Conservation (phyloP, 2,329 filamentous ascomycete genomes). For the Coniochaeta prunicola region DNA sequence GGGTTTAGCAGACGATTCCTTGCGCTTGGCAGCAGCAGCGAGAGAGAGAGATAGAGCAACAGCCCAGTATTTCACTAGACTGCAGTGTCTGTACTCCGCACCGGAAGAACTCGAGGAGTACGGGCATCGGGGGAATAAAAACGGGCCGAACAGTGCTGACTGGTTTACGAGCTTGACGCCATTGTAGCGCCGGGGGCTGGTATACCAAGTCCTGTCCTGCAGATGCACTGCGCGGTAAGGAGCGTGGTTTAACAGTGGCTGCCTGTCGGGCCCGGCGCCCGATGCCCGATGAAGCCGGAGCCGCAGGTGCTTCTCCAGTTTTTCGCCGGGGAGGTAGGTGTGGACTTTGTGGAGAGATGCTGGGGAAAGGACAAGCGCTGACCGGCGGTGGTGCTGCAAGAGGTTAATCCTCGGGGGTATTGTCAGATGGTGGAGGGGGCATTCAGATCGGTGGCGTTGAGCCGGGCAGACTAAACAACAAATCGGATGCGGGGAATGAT, state of each 20-base stretch:
- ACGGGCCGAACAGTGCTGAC: not conserved
- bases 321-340: not conserved
- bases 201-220: not conserved
- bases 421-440: not conserved
- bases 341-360: not conserved
- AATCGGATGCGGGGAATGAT: not conserved
- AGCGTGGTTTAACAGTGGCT: not conserved
- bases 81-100: not conserved
- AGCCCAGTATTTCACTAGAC: no score
- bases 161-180: not conserved
- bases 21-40: no score
- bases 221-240: not conserved
- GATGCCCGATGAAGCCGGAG: not conserved
- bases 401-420: not conserved
- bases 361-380: not conserved
- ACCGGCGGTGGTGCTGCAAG: not conserved
- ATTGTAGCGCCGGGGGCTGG: not conserved
- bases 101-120: not conserved
- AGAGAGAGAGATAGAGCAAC: no score
- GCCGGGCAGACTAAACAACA: not conserved
- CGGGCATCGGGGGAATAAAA: not conserved
- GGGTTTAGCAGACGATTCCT: no score
- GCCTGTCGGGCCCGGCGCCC: not conserved
- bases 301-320: not conserved
- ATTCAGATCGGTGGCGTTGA: not conserved